phyloP scores from a whole-genome alignment of 2,329 filamentous ascomycete species.

The Amauroascus verrucosus region DNA sequence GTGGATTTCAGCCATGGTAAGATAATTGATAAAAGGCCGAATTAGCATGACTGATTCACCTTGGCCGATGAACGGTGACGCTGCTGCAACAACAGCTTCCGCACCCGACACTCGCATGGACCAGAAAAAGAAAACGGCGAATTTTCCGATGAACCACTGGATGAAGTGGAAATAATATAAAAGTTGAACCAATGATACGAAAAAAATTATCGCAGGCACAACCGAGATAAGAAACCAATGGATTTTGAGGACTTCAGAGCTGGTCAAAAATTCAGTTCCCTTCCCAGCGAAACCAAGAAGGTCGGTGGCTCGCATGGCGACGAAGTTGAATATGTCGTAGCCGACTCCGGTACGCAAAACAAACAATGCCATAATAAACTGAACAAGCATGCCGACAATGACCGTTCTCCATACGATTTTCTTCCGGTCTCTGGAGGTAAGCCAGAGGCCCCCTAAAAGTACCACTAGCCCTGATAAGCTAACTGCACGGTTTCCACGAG shows the following conservation, averaged over 20 bases:
- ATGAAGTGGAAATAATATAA: constrained; percentile 70
- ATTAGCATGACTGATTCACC: constrained; percentile 91
- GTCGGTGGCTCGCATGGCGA: constrained; percentile 62
- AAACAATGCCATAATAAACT: constrained; percentile 82
- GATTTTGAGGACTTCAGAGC: constrained; percentile 32
- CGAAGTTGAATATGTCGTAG: constrained; percentile 85
- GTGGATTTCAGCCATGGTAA: constrained; percentile 80
- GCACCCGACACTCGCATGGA: constrained; percentile 75
- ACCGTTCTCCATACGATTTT: constrained; percentile 61
- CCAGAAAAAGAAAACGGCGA: constrained; percentile 88
- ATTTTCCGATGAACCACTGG: constrained; percentile 83
- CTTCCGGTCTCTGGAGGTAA: constrained; percentile 60
- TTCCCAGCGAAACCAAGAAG: constrained; percentile 65
- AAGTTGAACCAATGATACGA: constrained; percentile 82
- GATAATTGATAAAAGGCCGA: constrained; percentile 70
- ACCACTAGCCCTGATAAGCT: constrained; percentile 69
- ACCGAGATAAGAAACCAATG: constrained; percentile 66
- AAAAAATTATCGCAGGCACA: constrained; percentile 91
- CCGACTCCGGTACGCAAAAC: constrained; percentile 71
- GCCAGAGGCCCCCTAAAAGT: constrained; percentile 57
- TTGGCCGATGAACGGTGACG: constrained; percentile 88
- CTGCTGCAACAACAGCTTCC: constrained; percentile 86
- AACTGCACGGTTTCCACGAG: constrained; percentile 65
- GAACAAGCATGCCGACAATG: constrained; percentile 76
- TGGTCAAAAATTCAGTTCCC: constrained; percentile 64